phyloP scores from a whole-genome alignment of 2,329 filamentous ascomycete genomes.

The Sarocladium oryzae region DNA sequence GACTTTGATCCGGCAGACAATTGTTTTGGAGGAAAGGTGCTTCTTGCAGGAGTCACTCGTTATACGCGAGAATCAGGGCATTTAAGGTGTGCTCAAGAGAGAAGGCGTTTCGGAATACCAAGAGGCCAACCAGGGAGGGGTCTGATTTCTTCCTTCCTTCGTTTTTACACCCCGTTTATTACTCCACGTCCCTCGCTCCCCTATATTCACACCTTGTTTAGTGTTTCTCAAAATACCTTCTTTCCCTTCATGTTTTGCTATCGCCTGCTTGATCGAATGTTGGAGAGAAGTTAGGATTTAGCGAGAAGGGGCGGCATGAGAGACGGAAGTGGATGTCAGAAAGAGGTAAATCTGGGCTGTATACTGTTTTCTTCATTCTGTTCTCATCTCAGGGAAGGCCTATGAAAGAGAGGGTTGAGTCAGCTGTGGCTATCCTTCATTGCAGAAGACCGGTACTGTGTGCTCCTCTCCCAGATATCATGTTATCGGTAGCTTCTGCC shows the following conservation, averaged over 20 bases:
- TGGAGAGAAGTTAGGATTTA: too few relatives aligned
- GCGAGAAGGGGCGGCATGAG: too few relatives aligned
- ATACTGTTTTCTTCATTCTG: too few relatives aligned
- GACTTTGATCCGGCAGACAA: background rate
- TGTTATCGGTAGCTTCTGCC: too few relatives aligned
- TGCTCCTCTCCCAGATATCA: too few relatives aligned
- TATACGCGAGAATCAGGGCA: constrained; percentile 2
- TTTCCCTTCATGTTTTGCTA: background rate
- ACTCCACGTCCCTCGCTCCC: background rate
- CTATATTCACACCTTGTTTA: background rate
- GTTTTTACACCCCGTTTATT: background rate
- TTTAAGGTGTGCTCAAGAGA: constrained; percentile 1
- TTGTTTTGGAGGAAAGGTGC: background rate
- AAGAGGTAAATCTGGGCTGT: too few relatives aligned
- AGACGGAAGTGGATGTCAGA: too few relatives aligned
- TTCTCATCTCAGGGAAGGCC: too few relatives aligned
- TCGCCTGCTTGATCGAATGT: too few relatives aligned
- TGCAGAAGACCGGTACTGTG: too few relatives aligned
- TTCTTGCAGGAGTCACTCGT: constrained; percentile 4
- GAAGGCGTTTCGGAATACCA: constrained; percentile 9
- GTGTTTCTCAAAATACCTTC: background rate
- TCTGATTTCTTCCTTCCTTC: constrained; percentile 1
- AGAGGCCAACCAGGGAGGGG: background rate
- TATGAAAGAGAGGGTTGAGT: too few relatives aligned
- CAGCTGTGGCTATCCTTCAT: too few relatives aligned